phyloP scores from a whole-genome alignment of 345 rosid species.

The Salix exigua region DNA sequence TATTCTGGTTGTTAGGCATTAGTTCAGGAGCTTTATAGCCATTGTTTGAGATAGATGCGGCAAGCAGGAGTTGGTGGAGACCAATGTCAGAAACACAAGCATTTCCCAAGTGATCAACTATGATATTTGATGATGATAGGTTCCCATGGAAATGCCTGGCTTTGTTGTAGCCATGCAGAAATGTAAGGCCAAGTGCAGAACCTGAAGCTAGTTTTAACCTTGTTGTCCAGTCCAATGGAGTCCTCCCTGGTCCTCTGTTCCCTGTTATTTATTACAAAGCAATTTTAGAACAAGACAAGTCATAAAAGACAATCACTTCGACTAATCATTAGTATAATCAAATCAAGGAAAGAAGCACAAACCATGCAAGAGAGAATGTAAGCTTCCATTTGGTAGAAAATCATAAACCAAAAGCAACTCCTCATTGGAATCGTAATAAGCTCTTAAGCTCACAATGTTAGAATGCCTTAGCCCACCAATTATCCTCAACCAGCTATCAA shows the following conservation, averaged over 20 bases:
- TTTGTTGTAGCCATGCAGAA: slow-evolving; percentile 30
- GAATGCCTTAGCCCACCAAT: slow-evolving; percentile 38
- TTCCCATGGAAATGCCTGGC: slow-evolving; percentile 39
- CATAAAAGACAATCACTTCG: neutral
- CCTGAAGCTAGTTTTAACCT: slow-evolving; percentile 42
- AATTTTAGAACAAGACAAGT: neutral
- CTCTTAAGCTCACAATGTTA: slow-evolving; percentile 40
- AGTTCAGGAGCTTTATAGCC: slow-evolving; percentile 37
- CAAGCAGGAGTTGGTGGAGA: slow-evolving; percentile 28
- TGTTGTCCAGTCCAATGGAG: slow-evolving; percentile 31
- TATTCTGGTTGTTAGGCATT: slow-evolving; percentile 2
- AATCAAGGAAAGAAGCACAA: neutral
- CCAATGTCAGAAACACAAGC: slow-evolving; percentile 37
- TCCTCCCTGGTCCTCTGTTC: slow-evolving; percentile 44
- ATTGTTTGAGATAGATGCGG: slow-evolving; percentile 11
- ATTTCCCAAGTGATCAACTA: slow-evolving; percentile 26
- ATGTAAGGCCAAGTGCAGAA: slow-evolving; percentile 38
- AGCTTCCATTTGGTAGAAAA: slow-evolving; percentile 35
- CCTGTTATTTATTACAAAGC: slow-evolving; percentile 8
- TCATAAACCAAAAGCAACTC: slow-evolving; percentile 44
- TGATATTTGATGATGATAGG: slow-evolving; percentile 36
- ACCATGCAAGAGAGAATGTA: slow-evolving; percentile 42
- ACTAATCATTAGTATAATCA: neutral
- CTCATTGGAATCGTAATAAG: slow-evolving; percentile 29
- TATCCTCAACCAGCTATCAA: slow-evolving; percentile 22